Evolutionary conservation across 2,329 filamentous ascomycete genomes (phyloP).

Genomic region (Sporothrix dimorphospora): DNA sequence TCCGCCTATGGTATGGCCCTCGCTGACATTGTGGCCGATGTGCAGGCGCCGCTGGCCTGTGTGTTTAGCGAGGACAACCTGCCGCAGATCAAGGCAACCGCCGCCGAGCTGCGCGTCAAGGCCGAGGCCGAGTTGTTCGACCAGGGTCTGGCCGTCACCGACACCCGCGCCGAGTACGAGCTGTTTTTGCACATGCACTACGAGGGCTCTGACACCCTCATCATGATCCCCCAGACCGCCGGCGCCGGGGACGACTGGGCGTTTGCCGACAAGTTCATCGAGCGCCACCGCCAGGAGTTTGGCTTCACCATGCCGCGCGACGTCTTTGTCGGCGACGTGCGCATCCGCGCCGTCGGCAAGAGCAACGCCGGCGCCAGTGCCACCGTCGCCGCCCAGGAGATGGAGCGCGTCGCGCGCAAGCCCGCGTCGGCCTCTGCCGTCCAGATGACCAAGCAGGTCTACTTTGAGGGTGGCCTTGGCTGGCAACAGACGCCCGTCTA

Average conservation of each 20-base stretch:
- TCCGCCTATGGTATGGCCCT: conserved; percentile 92
- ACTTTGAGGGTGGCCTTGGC: conserved; percentile 72
- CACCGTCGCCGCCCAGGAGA: conserved; percentile 55
- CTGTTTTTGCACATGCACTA: conserved; percentile 95
- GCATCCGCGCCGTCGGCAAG: conserved; percentile 81
- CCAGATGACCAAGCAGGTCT: conserved; percentile 63
- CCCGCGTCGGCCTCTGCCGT: background rate
- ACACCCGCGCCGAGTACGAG: conserved; percentile 78
- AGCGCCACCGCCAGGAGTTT: conserved; percentile 89
- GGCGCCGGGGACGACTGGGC: conserved; percentile 72
- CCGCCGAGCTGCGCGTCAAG: conserved; percentile 71
- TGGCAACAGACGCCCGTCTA: conserved; percentile 80
- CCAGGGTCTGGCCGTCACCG: conserved; percentile 72
- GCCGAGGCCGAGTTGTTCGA: conserved; percentile 67
- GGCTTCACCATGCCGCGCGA: conserved; percentile 86
- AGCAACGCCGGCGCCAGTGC: conserved; percentile 49
- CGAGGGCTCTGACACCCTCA: conserved; percentile 82
- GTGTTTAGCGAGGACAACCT: conserved; percentile 58
- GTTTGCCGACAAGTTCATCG: conserved; percentile 80
- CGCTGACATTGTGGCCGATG: conserved; percentile 88
- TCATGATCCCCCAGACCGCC: conserved; percentile 69
- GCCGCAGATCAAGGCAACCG: background rate
- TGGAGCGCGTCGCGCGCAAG: background rate
- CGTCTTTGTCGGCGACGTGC: conserved; percentile 87
- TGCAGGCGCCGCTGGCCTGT: conserved; percentile 72